phyloP scores from a whole-genome alignment of 352 stramenopile species.

The Phytophthora quininea region DNA sequence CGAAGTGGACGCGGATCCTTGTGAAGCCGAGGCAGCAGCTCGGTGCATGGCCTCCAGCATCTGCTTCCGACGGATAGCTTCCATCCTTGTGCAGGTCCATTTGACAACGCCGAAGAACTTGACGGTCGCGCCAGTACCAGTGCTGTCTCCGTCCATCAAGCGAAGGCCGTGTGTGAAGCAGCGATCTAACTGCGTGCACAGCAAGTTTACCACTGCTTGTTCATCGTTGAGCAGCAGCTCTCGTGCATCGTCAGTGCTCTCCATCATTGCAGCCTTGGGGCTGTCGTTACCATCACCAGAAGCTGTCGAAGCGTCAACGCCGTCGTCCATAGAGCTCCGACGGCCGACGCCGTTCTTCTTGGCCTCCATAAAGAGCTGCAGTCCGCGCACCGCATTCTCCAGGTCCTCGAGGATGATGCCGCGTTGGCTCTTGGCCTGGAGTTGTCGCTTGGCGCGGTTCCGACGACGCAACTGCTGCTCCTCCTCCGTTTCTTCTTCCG shows the following conservation, averaged over 20 bases:
- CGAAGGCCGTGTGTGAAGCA: slow-evolving; percentile 74
- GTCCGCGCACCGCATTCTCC: slow-evolving; percentile 61
- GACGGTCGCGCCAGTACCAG: slow-evolving; percentile 59
- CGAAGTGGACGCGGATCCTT: slow-evolving; percentile 10
- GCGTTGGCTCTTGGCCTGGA: slow-evolving; percentile 80
- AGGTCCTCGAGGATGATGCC: slow-evolving; percentile 83
- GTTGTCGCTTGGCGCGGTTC: slow-evolving; percentile 57
- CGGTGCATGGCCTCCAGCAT: slow-evolving; percentile 71
- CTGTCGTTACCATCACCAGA: slow-evolving; percentile 20
- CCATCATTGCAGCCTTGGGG: slow-evolving; percentile 60
- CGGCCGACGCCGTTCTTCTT: slow-evolving; percentile 34
- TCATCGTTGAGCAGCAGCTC: slow-evolving; percentile 76
- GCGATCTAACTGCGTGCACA: slow-evolving; percentile 77
- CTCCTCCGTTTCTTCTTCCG: slow-evolving; percentile 62
- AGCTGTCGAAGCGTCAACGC: slow-evolving; percentile 7
- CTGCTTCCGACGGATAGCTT: slow-evolving; percentile 73
- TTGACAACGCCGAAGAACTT: slow-evolving; percentile 89
- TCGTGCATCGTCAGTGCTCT: slow-evolving; percentile 75
- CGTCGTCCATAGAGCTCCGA: slow-evolving; percentile 28
- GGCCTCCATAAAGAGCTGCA: slow-evolving; percentile 57
- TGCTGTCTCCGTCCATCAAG: slow-evolving; percentile 49
- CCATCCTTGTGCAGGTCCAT: slow-evolving; percentile 84
- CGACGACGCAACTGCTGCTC: slow-evolving; percentile 51
- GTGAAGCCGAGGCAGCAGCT: slow-evolving; percentile 18
- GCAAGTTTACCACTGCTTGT: slow-evolving; percentile 66